Base-by-base conservation (phyloP, 1,284 basidiomycete genomes). In the Bjerkandera adusta region DNA sequence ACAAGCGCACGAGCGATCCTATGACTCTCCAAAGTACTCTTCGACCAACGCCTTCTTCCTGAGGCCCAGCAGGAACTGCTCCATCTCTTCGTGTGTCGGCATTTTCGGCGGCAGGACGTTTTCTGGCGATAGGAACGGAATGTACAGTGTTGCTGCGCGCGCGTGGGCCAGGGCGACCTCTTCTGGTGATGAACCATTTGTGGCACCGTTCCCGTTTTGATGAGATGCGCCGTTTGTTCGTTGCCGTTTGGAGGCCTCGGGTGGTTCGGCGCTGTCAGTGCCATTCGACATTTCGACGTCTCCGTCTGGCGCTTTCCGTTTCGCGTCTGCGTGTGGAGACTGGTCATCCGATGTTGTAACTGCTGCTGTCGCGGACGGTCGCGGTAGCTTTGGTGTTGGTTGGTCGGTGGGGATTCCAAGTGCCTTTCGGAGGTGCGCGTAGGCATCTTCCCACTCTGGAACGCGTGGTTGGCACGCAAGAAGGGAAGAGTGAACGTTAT, bases 31-130 rank as follows among this genome's bases (percentile, higher is more conserved):
- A 52, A 81, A 77, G 63, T 88, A 89, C 69, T 96, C 91, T 54
- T 91, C 86, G 47, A 94, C 79, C 42, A 97, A 65, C 13, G 86
- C 85, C 64, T 83, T 76, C 71, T 97, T 97, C 62, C 89, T 75
- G 55, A 92, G 70, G 32, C 77, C 79, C 47, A 97, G 74, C 45
- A 97, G 65, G 18, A 88, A 79, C 25, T 69, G 66, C 61, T 93
- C 91, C 81, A 93, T 87, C 68, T 95, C 89, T 43, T 83, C 78
- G 39, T 76, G 72, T 1, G 77, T 81, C 2, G 90, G 85, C 66
- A 94, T 67, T 57, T 79, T 82, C 0, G 92, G 93, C 27, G 84
- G 79, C 48, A 87, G 62, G 11, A 97, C 71, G 53, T 85, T 78
- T 47, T 85, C 84, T 3, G 85, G 69, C 26, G 79, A 70, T 7